Evolutionary conservation across 2,329 filamentous ascomycete species (phyloP).

Genomic region (Alternaria sp.): DNA sequence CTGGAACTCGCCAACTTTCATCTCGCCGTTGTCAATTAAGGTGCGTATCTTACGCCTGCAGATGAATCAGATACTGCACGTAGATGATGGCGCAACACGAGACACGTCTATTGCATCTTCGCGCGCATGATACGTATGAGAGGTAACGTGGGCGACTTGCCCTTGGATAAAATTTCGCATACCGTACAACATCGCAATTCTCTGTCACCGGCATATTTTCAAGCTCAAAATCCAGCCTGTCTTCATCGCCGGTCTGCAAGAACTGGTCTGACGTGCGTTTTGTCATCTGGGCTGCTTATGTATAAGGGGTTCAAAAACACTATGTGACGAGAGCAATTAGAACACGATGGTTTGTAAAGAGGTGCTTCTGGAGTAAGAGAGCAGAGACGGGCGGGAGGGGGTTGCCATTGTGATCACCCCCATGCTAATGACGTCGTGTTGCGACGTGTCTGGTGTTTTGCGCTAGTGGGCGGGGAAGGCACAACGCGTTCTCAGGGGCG

Average conservation of each 20-base stretch:
- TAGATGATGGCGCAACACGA: neutral
- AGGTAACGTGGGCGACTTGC: neutral
- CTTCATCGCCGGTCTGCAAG: slow-evolving; percentile 15
- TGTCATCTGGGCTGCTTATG: neutral
- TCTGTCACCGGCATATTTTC: slow-evolving; percentile 28
- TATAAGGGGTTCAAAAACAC: neutral
- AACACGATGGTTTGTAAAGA: neutral
- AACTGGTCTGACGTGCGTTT: neutral
- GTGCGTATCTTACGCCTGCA: slow-evolving; percentile 51
- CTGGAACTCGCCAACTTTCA: slow-evolving; percentile 58
- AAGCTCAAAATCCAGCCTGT: slow-evolving; percentile 16
- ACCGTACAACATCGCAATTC: slow-evolving; percentile 35
- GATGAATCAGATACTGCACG: neutral
- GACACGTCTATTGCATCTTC: neutral
- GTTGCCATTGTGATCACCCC: neutral
- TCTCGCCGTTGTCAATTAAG: slow-evolving; percentile 56
- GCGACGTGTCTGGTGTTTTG: slow-evolving; percentile 6
- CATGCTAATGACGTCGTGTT: slow-evolving; percentile 6
- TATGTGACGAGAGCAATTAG: no score
- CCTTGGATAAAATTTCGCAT: neutral
- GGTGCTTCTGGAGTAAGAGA: neutral
- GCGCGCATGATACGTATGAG: neutral
- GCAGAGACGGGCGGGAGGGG: neutral
- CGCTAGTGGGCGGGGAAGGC: slow-evolving; percentile 7
- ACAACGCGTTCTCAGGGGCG: slow-evolving; percentile 3